phyloP scores from a whole-genome alignment of 2,329 filamentous ascomycete genomes.

The Apiospora saccharicola region DNA sequence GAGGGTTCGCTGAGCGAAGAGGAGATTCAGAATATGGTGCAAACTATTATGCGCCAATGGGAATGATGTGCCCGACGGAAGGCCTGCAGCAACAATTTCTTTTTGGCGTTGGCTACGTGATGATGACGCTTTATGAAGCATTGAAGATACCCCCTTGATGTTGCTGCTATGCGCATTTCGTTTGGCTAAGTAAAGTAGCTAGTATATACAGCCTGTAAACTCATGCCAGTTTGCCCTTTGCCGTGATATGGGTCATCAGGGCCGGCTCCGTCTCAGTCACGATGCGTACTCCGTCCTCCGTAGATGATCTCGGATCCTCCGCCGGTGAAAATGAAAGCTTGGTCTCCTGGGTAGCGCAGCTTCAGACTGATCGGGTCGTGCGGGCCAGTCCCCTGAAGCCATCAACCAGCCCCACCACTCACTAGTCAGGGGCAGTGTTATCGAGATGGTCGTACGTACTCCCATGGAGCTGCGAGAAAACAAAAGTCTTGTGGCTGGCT shows the following conservation, averaged over 20 bases:
- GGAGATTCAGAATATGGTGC: constrained; percentile 28
- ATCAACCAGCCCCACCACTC: neutral
- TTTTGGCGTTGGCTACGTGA: neutral
- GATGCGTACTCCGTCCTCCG: neutral
- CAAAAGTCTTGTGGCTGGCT: neutral
- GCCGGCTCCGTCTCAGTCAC: neutral
- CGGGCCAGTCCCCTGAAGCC: neutral
- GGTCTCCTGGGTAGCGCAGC: neutral
- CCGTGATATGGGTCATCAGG: neutral
- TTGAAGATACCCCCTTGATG: constrained; percentile 17
- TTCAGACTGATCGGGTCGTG: neutral
- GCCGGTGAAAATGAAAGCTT: neutral
- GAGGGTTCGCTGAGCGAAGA: constrained; percentile 28
- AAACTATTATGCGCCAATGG: constrained; percentile 33
- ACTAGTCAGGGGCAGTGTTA: neutral
- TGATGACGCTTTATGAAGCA: constrained; percentile 14
- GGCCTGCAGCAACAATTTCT: neutral
- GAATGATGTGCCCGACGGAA: constrained; percentile 17
- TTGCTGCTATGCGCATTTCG: neutral
- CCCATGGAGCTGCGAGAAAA: neutral
- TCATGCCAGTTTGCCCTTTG: neutral
- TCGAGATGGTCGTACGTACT: neutral
- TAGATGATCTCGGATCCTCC: neutral
- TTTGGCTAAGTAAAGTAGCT: neutral
- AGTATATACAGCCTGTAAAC: neutral